Base-by-base conservation (phyloP, 192 early-diverging fungal species). In the Dispira parvispora region DNA sequence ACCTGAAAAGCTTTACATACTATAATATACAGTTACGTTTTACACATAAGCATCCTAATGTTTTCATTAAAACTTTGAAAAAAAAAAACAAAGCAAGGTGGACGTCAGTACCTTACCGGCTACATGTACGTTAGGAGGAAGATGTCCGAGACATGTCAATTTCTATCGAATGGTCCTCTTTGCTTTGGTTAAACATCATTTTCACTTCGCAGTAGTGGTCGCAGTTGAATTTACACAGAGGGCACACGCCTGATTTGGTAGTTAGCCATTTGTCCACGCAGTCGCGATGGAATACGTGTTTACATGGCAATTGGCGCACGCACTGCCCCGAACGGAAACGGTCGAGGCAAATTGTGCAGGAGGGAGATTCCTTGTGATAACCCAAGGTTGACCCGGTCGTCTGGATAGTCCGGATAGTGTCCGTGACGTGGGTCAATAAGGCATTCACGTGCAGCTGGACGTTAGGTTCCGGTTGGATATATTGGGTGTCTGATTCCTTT, bases 201-300 rank as follows among this genome's bases (percentile, higher is more conserved):
- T 43, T 32, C 18, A 25, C 28, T 14, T 27, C 12, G 32, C 57
- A 60, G 32, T 60, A 60, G 2, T 11, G 57, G 14, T 11, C 25
- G 27, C 57, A 60, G 32, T 79, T 75, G 43, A 68, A 71, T 47
- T 76, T 74, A 68, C 78, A 80, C 38, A 77, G 55, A 5, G 78
- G 78, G 47, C 78, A 80, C 23, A 80, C 60, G 13, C 71, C 75
- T 0, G 69, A 73, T 46, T 74, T 72, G 56, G 71, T 61, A 0
- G 72, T 71, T 20, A 80, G 67, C 78, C 78, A 80, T 2, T 68
- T 69, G 44, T 80, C 78, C 38, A 80, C 72, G 65, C 78, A 80
- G 45, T 71, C 71, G 11, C 68, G 69, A 58, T 80, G 78, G 65
- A 75, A 80, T 63, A 71, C 72, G 75, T 80, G 78, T 14, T 43